phyloP scores from a whole-genome alignment of 2,329 filamentous ascomycete genomes.

The Aspergillus brasiliensis region DNA sequence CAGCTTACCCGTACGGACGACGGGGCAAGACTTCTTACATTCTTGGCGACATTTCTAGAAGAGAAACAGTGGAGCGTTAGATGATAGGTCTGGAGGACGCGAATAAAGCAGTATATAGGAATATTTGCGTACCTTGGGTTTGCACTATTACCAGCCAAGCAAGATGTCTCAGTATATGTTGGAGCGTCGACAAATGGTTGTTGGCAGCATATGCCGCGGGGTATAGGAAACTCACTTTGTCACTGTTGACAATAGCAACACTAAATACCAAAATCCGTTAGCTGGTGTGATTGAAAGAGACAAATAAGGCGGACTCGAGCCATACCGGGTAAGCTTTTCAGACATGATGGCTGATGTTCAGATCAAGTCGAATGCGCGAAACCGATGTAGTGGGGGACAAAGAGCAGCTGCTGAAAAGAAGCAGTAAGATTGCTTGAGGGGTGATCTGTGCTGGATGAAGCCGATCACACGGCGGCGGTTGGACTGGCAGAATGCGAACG shows the following conservation, averaged over 20 bases:
- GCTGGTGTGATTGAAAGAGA: slow-evolving; percentile 13
- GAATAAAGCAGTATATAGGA: not conserved
- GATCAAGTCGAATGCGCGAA: slow-evolving; percentile 8
- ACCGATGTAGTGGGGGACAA: slow-evolving; percentile 10
- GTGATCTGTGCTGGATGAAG: slow-evolving; percentile 7
- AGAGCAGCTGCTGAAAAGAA: slow-evolving; percentile 12
- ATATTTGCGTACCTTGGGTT: slow-evolving; percentile 69
- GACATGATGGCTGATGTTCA: slow-evolving; percentile 63
- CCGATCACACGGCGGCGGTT: slow-evolving; percentile 18
- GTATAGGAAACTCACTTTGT: slow-evolving; percentile 71
- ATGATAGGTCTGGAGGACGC: not conserved
- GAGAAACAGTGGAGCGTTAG: slow-evolving; percentile 27
- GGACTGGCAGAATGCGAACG: slow-evolving; percentile 18
- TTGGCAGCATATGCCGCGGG: slow-evolving; percentile 44
- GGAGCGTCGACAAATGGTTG: slow-evolving; percentile 41
- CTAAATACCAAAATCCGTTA: slow-evolving; percentile 50
- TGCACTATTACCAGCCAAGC: slow-evolving; percentile 63
- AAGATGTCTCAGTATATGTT: slow-evolving; percentile 9
- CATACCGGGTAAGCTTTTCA: slow-evolving; percentile 93
- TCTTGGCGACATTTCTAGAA: slow-evolving; percentile 93
- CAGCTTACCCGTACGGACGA: slow-evolving; percentile 94
- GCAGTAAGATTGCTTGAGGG: slow-evolving; percentile 6
- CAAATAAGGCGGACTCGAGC: not conserved
- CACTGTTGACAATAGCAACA: slow-evolving; percentile 97
- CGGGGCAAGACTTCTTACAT: slow-evolving; percentile 98